Evolutionary conservation across 306 rosid species (phyloP).

Genomic region (Lathyrus tuberosus): DNA sequence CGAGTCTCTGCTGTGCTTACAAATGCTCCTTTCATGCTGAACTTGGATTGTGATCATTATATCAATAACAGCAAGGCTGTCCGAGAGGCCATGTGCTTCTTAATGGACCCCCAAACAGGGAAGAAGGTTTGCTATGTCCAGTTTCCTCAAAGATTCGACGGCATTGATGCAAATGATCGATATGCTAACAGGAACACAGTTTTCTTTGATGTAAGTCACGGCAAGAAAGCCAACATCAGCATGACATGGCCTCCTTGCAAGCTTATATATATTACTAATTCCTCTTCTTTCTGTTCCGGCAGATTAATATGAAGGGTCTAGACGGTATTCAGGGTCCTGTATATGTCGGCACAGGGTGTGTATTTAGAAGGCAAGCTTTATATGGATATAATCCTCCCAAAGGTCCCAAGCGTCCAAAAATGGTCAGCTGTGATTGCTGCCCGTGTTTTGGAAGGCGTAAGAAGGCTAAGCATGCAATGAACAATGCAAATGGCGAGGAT

Average conservation of each 20-base stretch:
- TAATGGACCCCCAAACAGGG: conserved; percentile 59
- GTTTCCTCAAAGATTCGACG: conserved; percentile 56
- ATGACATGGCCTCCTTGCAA: not conserved
- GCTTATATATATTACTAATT: not conserved
- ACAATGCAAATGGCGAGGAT: conserved; percentile 65
- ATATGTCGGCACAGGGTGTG: conserved; percentile 98
- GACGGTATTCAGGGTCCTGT: conserved; percentile 98
- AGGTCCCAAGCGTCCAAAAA: conserved; percentile 91
- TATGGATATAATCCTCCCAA: conserved; percentile 92
- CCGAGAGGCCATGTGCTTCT: conserved; percentile 59
- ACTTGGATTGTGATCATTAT: conserved; percentile 59
- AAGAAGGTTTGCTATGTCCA: conserved; percentile 57
- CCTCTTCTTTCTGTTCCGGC: conserved; percentile 37
- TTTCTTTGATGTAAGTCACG: conserved; percentile 56
- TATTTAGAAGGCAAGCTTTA: conserved; percentile 89
- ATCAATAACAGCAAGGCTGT: conserved; percentile 53
- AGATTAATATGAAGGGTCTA: conserved; percentile 97
- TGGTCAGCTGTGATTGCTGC: conserved; percentile 94
- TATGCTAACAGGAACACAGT: conserved; percentile 58
- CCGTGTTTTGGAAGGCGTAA: conserved; percentile 90
- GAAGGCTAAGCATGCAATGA: conserved; percentile 66
- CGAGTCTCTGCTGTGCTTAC: conserved; percentile 60
- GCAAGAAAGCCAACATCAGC: conserved; percentile 26
- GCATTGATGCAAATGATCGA: conserved; percentile 52
- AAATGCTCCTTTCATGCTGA: conserved; percentile 59